Percentiles rank a stretch among this genome's conserved stretches.
phyloP scores from a whole-genome alignment of 306 rosid species.

The Sicyos baderoa region DNA sequence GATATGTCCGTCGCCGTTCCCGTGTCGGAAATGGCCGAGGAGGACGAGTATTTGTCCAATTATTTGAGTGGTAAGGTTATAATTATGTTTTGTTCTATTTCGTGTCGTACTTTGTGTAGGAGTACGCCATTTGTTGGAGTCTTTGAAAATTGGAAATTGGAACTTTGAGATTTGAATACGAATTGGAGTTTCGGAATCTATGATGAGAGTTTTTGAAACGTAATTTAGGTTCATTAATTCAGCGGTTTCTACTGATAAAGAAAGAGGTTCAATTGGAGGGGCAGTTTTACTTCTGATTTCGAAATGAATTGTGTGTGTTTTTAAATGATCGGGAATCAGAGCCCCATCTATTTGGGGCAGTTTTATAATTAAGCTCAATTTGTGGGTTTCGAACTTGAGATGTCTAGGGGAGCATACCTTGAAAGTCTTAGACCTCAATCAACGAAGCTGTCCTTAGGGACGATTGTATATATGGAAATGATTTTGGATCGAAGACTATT shows the following conservation, averaged over 20 bases:
- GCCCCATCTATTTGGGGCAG: too few species aligned
- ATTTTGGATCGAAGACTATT: background rate
- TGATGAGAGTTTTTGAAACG: background rate
- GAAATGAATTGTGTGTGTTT: background rate
- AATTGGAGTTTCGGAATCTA: slow-evolving; percentile 8
- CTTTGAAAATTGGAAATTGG: background rate
- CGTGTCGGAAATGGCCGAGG: slow-evolving; percentile 12
- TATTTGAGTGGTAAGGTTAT: slow-evolving; percentile 11
- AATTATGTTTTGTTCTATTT: background rate
- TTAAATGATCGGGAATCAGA: too few species aligned
- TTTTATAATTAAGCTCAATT: too few species aligned
- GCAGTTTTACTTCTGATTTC: background rate
- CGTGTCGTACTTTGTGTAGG: background rate
- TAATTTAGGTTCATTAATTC: background rate
- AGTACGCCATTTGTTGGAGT: background rate
- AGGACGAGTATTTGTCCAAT: slow-evolving; percentile 9
- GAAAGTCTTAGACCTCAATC: too few species aligned
- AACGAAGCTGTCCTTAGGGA: too few species aligned
- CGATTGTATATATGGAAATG: background rate
- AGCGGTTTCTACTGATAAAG: background rate
- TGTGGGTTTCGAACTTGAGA: too few species aligned
- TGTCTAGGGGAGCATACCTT: too few species aligned
- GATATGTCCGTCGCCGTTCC: slow-evolving; percentile 19
- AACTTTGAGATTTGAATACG: background rate
- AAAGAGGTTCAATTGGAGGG: background rate